phyloP scores from a whole-genome alignment of 2,329 filamentous ascomycete genomes.

The Talaromyces sp. region DNA sequence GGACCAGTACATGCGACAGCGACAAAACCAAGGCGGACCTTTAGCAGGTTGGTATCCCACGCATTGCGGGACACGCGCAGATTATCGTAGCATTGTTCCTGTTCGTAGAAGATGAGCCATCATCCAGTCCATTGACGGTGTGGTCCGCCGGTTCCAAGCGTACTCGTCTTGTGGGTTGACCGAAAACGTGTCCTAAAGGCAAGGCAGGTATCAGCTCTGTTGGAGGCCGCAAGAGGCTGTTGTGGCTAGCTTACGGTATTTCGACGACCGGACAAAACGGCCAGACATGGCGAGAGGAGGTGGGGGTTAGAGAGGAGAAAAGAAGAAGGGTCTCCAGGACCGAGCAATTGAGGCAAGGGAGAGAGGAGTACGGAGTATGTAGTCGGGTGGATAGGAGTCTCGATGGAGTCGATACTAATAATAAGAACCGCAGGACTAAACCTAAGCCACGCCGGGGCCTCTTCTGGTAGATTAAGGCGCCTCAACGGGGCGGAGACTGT shows the following conservation, averaged over 20 bases:
- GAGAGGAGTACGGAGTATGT: neutral
- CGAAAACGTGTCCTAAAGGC: slow-evolving; percentile 86
- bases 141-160: slow-evolving; percentile 10
- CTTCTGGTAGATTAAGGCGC: neutral
- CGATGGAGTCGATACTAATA: neutral
- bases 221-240: slow-evolving; percentile 4
- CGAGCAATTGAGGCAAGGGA: slow-evolving; percentile 1
- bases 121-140: slow-evolving; percentile 1
- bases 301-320: slow-evolving; percentile 7
- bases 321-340: slow-evolving; percentile 7
- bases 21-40: slow-evolving; percentile 54
- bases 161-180: slow-evolving; percentile 84
- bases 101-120: slow-evolving; percentile 11
- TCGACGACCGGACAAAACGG: slow-evolving; percentile 67
- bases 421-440: neutral
- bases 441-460: neutral
- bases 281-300: slow-evolving; percentile 52
- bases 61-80: slow-evolving; percentile 95
- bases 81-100: slow-evolving; percentile 98
- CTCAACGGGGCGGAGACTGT: neutral
- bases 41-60: slow-evolving; percentile 98
- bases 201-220: slow-evolving; percentile 24
- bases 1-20: slow-evolving; percentile 7
- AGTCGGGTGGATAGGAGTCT: neutral
- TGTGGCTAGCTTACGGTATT: slow-evolving; percentile 56